Evolutionary conservation across 495 filamentous ascomycete species (phyloP).

Genomic region (Lophiostoma macrostomum): DNA sequence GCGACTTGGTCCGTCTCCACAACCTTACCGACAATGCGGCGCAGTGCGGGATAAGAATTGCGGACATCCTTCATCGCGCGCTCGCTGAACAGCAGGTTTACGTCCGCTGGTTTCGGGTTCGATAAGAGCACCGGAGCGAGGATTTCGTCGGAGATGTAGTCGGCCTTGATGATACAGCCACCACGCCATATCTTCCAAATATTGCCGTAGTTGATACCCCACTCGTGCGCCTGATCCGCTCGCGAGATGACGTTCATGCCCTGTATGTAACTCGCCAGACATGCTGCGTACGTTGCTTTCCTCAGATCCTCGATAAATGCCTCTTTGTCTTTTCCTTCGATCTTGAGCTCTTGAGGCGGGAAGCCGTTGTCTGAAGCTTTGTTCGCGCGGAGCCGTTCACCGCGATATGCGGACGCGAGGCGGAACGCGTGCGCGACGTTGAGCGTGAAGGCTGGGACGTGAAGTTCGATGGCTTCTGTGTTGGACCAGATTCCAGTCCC

Average conservation of each 20-base stretch:
- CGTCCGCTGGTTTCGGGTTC: slow-evolving; percentile 10
- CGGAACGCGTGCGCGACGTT: slow-evolving; percentile 63
- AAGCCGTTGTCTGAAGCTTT: slow-evolving; percentile 16
- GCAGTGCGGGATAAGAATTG: slow-evolving; percentile 51
- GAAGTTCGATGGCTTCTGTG: slow-evolving; percentile 58
- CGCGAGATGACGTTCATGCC: slow-evolving; percentile 64
- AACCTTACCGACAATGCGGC: slow-evolving; percentile 55
- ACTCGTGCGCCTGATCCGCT: slow-evolving; percentile 58
- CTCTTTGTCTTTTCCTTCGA: slow-evolving; percentile 44
- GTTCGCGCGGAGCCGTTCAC: slow-evolving; percentile 48
- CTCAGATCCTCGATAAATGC: slow-evolving; percentile 59
- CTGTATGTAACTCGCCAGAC: slow-evolving; percentile 63
- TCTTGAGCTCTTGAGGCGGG: slow-evolving; percentile 41
- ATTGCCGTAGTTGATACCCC: slow-evolving; percentile 58
- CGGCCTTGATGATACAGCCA: slow-evolving; percentile 72
- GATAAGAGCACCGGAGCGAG: slow-evolving; percentile 45
- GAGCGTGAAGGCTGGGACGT: slow-evolving; percentile 65
- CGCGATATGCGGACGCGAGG: slow-evolving; percentile 61
- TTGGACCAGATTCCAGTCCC: slow-evolving; percentile 67
- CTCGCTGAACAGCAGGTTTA: slow-evolving; percentile 49
- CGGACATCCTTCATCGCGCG: slow-evolving; percentile 55
- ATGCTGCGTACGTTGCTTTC: slow-evolving; percentile 59
- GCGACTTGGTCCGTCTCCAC: slow-evolving; percentile 62
- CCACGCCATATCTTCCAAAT: slow-evolving; percentile 68
- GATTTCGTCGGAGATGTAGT: slow-evolving; percentile 59